Conservation (phyloP, 2,329 filamentous ascomycete species). For the Neoarthrinium moseri region DNA sequence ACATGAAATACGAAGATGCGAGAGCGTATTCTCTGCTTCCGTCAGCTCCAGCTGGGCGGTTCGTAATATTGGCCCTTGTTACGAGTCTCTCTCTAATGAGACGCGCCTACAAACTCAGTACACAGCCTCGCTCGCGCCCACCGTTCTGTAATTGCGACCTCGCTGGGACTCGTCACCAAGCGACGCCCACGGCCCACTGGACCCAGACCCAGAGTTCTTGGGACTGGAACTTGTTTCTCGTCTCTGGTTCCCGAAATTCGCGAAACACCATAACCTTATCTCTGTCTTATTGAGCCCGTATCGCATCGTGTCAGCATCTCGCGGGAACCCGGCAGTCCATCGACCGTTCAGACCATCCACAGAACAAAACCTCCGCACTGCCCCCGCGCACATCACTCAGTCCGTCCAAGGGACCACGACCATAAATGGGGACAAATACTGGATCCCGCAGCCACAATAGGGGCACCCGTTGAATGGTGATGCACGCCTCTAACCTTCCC, state of each 20-base stretch:
- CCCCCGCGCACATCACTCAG: not conserved
- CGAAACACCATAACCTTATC: slow-evolving; percentile 3
- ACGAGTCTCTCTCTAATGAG: not conserved
- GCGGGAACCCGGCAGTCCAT: slow-evolving; percentile 2
- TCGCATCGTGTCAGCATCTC: not conserved
- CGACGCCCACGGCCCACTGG: slow-evolving; percentile 1
- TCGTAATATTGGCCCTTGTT: not conserved
- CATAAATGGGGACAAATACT: too few relatives aligned
- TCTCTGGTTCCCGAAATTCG: not conserved
- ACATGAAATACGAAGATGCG: too few relatives aligned
- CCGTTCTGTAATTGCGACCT: slow-evolving; percentile 9
- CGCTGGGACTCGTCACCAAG: slow-evolving; percentile 7
- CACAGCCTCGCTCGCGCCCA: slow-evolving; percentile 5
- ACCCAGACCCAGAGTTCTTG: slow-evolving; percentile 5
- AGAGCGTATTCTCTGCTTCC: too few relatives aligned
- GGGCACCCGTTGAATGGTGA: too few relatives aligned
- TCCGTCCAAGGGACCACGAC: too few relatives aligned
- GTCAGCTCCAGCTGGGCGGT: not conserved
- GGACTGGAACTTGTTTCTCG: not conserved
- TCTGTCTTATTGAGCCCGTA: not conserved
- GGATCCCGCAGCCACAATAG: too few relatives aligned
- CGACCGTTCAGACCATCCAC: too few relatives aligned
- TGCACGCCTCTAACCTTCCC: too few relatives aligned
- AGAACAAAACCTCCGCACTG: too few relatives aligned
- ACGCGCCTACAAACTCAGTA: too few relatives aligned